These are phyloP conservation scores for Microthyrium microscopicum DNA, from an alignment of 2,329 filamentous ascomycete species.

Conservation along the genomic window DNA sequence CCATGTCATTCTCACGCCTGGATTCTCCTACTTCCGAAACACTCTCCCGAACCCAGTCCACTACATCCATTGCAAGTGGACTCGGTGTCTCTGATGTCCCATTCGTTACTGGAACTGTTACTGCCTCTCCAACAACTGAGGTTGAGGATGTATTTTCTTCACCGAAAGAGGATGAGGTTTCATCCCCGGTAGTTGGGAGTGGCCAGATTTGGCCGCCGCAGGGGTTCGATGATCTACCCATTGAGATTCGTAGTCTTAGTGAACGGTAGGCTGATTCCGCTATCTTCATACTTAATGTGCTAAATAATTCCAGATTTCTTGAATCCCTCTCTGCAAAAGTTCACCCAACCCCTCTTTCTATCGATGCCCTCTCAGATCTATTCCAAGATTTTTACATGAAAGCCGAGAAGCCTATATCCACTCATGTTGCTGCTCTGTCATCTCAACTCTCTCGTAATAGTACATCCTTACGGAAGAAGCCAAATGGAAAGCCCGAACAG, in stretches of 20 bases:
- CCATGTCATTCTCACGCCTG: constrained; percentile 33
- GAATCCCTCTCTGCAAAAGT: constrained; percentile 78
- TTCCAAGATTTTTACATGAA: constrained; percentile 90
- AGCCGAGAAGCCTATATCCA: constrained; percentile 67
- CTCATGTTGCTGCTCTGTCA: constrained; percentile 68
- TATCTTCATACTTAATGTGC: constrained; percentile 5
- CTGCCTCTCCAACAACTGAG: constrained; percentile 19
- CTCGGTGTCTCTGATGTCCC: too few relatives aligned
- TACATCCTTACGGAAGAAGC: constrained; percentile 17
- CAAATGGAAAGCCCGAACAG: constrained; percentile 25
- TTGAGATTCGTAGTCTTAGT: constrained; percentile 78
- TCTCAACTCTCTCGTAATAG: constrained; percentile 49
- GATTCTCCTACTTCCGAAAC: constrained; percentile 17
- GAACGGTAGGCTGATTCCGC: constrained; percentile 48
- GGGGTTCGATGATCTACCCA: constrained; percentile 76
- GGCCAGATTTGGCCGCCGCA: constrained; percentile 31
- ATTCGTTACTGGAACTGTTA: too few relatives aligned
- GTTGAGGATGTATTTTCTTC: constrained; percentile 25
- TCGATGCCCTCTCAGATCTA: constrained; percentile 65
- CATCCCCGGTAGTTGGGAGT: constrained; percentile 14
- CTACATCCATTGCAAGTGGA: too few relatives aligned
- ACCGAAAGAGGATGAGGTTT: constrained; percentile 17
- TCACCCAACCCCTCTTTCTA: constrained; percentile 64
- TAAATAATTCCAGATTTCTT: constrained; percentile 50
- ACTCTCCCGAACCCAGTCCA: too few relatives aligned